Conservation (phyloP, 345 rosid genomes). For the Hevea brasiliensis region DNA sequence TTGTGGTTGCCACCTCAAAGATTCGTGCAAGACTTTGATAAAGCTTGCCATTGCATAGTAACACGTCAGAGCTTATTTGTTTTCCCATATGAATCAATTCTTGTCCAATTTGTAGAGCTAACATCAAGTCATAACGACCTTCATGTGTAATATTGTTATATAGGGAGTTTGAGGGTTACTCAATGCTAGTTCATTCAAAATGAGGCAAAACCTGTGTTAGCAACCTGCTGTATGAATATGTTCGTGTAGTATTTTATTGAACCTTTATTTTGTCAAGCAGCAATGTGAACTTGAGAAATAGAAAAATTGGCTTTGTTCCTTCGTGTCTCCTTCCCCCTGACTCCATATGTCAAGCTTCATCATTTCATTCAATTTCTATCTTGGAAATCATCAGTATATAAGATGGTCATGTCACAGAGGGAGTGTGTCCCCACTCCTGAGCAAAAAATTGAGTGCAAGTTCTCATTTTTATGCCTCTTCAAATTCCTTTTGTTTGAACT, state of each 20-base stretch:
- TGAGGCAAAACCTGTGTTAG: slow-evolving; percentile 21
- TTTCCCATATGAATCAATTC: slow-evolving; percentile 24
- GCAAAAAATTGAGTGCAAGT: too few relatives aligned
- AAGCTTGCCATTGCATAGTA: slow-evolving; percentile 22
- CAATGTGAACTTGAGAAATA: slow-evolving; percentile 22
- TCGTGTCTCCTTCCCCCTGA: not conserved
- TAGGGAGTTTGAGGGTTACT: too few relatives aligned
- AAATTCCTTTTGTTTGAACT: too few relatives aligned
- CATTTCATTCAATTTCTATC: too few relatives aligned
- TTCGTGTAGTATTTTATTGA: slow-evolving; percentile 26
- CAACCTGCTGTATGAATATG: slow-evolving; percentile 34
- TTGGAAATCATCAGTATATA: too few relatives aligned
- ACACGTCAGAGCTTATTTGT: slow-evolving; percentile 35
- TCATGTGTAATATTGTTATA: slow-evolving; percentile 31
- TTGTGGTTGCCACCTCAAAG: slow-evolving; percentile 26
- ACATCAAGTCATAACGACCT: slow-evolving; percentile 25
- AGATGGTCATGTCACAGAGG: too few relatives aligned
- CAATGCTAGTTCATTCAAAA: slow-evolving; percentile 15
- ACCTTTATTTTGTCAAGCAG: slow-evolving; percentile 19
- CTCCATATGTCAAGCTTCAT: too few relatives aligned
- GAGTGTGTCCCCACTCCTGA: too few relatives aligned
- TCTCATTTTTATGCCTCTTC: too few relatives aligned
- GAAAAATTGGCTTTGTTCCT: slow-evolving; percentile 19
- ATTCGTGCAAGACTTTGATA: slow-evolving; percentile 19
- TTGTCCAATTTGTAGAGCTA: slow-evolving; percentile 31